A percentile compares a stretch with the other conserved stretches of the same genome.
Conservation (phyloP, 768 basidiomycete genomes). For the Imleria badia region DNA sequence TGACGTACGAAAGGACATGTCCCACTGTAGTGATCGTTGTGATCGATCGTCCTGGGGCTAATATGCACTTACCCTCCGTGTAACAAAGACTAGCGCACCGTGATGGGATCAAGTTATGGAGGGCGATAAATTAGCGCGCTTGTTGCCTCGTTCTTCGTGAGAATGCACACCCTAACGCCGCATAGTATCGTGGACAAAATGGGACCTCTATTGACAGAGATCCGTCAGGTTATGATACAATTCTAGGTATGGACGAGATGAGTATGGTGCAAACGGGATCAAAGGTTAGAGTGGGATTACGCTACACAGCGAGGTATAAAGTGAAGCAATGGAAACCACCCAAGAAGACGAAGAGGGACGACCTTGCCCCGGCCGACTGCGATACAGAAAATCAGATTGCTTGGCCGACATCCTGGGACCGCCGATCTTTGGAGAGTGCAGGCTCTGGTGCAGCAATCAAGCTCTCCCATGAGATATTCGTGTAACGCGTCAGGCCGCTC, state of each 20-base stretch:
- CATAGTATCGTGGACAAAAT: background rate
- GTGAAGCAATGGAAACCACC: too few relatives aligned
- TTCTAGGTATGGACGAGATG: background rate
- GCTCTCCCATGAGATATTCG: background rate
- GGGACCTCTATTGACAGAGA: background rate
- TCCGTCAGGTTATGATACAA: background rate
- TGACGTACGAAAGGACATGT: slow-evolving; percentile 8
- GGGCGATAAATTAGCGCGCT: background rate
- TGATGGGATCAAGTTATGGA: slow-evolving; percentile 4
- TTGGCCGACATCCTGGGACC: background rate
- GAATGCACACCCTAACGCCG: slow-evolving; percentile 14
- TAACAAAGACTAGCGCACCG: background rate
- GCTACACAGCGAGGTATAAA: too few relatives aligned
- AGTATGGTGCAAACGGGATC: background rate
- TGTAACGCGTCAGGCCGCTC: background rate
- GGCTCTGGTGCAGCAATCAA: background rate
- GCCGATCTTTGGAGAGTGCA: background rate
- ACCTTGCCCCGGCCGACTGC: background rate
- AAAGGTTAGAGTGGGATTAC: too few relatives aligned
- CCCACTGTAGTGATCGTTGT: background rate
- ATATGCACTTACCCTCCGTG: slow-evolving; percentile 7
- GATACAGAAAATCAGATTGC: background rate
- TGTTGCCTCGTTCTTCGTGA: slow-evolving; percentile 15
- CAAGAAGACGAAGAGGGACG: too few relatives aligned
- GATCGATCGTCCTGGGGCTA: background rate